A percentile compares a stretch with the other conserved stretches of the same genome.
Conservation (phyloP, 2,329 filamentous ascomycete species). For the Penicillium sp. region DNA sequence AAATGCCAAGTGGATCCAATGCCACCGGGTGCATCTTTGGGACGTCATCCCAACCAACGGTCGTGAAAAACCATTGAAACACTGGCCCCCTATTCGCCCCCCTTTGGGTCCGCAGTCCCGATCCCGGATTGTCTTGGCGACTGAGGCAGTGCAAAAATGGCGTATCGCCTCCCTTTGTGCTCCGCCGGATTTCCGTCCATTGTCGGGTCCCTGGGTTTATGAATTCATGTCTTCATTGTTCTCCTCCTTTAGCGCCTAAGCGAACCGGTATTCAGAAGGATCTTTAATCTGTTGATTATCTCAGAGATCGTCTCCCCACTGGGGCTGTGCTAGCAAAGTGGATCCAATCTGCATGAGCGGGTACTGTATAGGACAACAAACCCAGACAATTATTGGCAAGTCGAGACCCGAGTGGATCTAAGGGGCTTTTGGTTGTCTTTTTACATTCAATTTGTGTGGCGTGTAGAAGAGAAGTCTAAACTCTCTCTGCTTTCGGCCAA, state of each 20-base stretch:
- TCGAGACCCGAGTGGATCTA: conserved; percentile 15
- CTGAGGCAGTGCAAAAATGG: conserved; percentile 35
- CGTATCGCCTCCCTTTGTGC: neutral
- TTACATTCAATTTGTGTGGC: conserved; percentile 5
- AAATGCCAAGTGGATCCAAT: neutral
- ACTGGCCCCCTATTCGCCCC: neutral
- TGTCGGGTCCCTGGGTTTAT: too few relatives aligned
- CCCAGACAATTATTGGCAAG: conserved; percentile 1
- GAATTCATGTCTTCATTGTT: too few relatives aligned
- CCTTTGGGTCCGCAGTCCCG: neutral
- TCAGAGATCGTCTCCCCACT: neutral
- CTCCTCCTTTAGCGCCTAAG: neutral
- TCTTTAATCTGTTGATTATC: neutral
- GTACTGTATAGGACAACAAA: neutral
- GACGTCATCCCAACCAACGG: neutral
- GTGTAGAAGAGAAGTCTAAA: neutral
- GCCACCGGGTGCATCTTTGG: neutral
- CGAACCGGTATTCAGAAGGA: neutral
- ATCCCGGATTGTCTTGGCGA: conserved; percentile 13
- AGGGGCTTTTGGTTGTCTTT: conserved; percentile 1
- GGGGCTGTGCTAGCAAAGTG: conserved; percentile 4
- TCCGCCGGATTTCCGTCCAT: neutral
- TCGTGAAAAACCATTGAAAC: neutral
- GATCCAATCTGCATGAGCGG: conserved; percentile 1
- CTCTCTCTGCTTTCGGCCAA: conserved; percentile 1